phyloP scores from a whole-genome alignment of 768 basidiomycete genomes.

The Punctularia strigosozonata region DNA sequence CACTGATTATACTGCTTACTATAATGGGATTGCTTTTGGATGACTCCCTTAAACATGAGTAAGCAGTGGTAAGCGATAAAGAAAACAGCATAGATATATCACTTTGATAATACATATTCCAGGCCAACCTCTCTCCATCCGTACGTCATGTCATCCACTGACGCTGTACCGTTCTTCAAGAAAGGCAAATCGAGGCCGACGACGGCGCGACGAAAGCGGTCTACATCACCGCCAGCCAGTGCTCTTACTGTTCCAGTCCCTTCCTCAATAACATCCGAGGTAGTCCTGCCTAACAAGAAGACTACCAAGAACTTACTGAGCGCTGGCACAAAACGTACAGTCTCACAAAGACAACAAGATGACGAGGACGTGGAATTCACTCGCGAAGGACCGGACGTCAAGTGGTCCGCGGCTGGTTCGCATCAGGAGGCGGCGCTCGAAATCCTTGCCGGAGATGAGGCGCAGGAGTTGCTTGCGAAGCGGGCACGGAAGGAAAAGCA shows the following conservation, averaged over 20 bases:
- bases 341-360: slow-evolving; percentile 34
- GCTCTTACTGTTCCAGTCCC: slow-evolving; percentile 18
- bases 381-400: slow-evolving; percentile 47
- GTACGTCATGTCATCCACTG: too few relatives aligned
- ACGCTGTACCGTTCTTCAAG: slow-evolving; percentile 91
- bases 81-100: too few relatives aligned
- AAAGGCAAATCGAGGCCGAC: slow-evolving; percentile 71
- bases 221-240: slow-evolving; percentile 41
- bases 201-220: slow-evolving; percentile 66
- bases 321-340: slow-evolving; percentile 61
- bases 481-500: slow-evolving; percentile 43
- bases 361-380: slow-evolving; percentile 31
- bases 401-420: slow-evolving; percentile 68
- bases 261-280: slow-evolving; percentile 43
- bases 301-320: slow-evolving; percentile 57
- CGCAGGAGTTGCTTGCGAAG: slow-evolving; percentile 66
- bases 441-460: slow-evolving; percentile 75
- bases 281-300: slow-evolving; percentile 70
- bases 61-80: too few relatives aligned
- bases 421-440: slow-evolving; percentile 64
- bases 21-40: too few relatives aligned
- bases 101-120: too few relatives aligned
- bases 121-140: too few relatives aligned
- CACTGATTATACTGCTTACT: too few relatives aligned
- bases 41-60: too few relatives aligned